Conservation (phyloP, 169 alveolate species). For the Plasmodium yoelii region DNA sequence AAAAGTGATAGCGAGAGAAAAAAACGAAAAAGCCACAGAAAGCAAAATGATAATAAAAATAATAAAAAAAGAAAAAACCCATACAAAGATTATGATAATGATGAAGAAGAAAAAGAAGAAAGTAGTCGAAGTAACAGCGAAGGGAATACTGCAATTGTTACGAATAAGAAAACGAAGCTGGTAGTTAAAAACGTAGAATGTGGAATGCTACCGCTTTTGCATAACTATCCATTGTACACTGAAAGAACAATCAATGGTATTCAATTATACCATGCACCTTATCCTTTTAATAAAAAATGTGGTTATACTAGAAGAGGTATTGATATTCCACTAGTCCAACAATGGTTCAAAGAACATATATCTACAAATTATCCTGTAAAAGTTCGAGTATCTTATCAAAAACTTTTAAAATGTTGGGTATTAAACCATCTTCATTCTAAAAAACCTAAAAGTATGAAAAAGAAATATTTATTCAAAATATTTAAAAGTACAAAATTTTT, state of each 20-base stretch:
- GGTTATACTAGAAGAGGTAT: constrained; percentile 97
- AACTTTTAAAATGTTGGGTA: constrained; percentile 98
- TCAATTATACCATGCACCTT: constrained; percentile 97
- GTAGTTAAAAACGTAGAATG: constrained; percentile 39
- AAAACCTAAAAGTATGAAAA: constrained; percentile 95
- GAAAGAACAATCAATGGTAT: constrained; percentile 84
- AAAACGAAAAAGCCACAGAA: background rate
- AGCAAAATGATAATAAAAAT: background rate
- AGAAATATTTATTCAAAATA: constrained; percentile 95
- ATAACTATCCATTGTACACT: constrained; percentile 78
- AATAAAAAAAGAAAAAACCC: constrained; percentile 28
- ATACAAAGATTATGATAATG: constrained; percentile 13
- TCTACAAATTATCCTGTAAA: constrained; percentile 98
- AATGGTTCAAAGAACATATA: constrained; percentile 99
- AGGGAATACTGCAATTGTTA: background rate
- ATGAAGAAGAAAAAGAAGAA: background rate
- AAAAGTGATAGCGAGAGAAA: background rate
- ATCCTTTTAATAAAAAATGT: constrained; percentile 98
- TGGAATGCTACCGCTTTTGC: constrained; percentile 79
- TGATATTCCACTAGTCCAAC: constrained; percentile 97
- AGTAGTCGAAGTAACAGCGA: constrained; percentile 1
- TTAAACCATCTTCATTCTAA: constrained; percentile 95
- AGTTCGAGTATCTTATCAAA: constrained; percentile 98
- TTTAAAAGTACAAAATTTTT: constrained; percentile 98
- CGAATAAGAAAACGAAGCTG: constrained; percentile 1